A percentile compares a stretch with the other conserved stretches of the same genome.
Conservation (phyloP, 352 stramenopile genomes). For the Peronospora belbahrii region DNA sequence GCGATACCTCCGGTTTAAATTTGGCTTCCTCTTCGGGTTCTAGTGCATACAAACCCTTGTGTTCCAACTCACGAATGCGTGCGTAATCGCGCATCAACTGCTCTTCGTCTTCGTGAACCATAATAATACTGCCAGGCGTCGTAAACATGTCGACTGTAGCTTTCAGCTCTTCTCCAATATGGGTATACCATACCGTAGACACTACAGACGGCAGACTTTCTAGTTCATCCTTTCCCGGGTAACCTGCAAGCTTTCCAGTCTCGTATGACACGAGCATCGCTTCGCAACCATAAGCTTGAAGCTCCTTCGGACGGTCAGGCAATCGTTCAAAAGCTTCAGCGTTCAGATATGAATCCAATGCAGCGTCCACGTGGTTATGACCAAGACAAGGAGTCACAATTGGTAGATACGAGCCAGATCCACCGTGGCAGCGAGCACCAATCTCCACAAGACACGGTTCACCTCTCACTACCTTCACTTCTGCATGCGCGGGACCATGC, state of each 20-base stretch:
- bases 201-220: slow-evolving; percentile 83
- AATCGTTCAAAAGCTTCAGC: slow-evolving; percentile 45
- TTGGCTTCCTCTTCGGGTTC: slow-evolving; percentile 16
- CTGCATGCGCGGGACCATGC: slow-evolving; percentile 77
- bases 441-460: slow-evolving; percentile 93
- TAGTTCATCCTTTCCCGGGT: slow-evolving; percentile 82
- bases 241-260: slow-evolving; percentile 72
- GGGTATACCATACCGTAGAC: slow-evolving; percentile 63
- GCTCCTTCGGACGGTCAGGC: slow-evolving; percentile 38
- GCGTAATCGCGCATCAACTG: slow-evolving; percentile 78
- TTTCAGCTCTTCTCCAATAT: slow-evolving; percentile 46
- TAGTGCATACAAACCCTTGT: slow-evolving; percentile 55
- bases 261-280: slow-evolving; percentile 89
- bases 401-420: slow-evolving; percentile 88
- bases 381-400: slow-evolving; percentile 85
- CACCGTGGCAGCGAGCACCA: slow-evolving; percentile 90
- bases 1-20: slow-evolving; percentile 8
- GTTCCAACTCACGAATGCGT: slow-evolving; percentile 78
- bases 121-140: slow-evolving; percentile 74
- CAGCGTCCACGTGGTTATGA: slow-evolving; percentile 90
- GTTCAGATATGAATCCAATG: slow-evolving; percentile 84
- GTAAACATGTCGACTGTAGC: slow-evolving; percentile 89
- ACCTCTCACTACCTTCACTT: slow-evolving; percentile 77
- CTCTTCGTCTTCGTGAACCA: slow-evolving; percentile 72
- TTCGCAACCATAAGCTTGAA: slow-evolving; percentile 84